phyloP scores from a whole-genome alignment of 106 monocot species.

The Allium fistulosum region DNA sequence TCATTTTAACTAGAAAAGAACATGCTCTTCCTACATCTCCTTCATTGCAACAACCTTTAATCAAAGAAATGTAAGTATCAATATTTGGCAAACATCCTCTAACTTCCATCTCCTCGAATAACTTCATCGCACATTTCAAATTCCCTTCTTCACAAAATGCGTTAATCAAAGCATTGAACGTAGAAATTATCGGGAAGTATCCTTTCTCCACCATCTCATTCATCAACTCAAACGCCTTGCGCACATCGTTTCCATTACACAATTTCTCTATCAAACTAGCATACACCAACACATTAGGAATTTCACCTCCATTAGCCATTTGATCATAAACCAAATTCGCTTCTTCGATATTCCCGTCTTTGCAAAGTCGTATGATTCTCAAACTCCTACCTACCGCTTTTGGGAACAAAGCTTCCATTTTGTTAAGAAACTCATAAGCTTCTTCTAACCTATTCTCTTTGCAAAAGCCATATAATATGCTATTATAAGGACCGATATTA shows the following conservation, averaged over 20 bases:
- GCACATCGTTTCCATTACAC: slow-evolving; percentile 7
- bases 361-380: slow-evolving; percentile 35
- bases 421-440: slow-evolving; percentile 43
- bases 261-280: slow-evolving; percentile 30
- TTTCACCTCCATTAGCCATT: slow-evolving; percentile 42
- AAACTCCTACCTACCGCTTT: slow-evolving; percentile 38
- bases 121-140: slow-evolving; percentile 25
- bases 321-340: slow-evolving; percentile 42
- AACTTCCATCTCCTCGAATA: slow-evolving; percentile 50
- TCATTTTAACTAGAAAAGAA: slow-evolving; percentile 34
- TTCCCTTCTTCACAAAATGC: slow-evolving; percentile 42
- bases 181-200: slow-evolving; percentile 30
- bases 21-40: slow-evolving; percentile 30
- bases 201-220: slow-evolving; percentile 53
- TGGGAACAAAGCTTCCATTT: slow-evolving; percentile 41
- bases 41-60: slow-evolving; percentile 24
- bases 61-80: slow-evolving; percentile 40
- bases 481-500: slow-evolving; percentile 60
- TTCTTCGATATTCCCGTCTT: slow-evolving; percentile 25
- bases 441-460: slow-evolving; percentile 39
- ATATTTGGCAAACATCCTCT: slow-evolving; percentile 39
- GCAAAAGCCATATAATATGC: slow-evolving; percentile 61
- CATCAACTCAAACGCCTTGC: slow-evolving; percentile 54
- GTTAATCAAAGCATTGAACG: slow-evolving; percentile 45
- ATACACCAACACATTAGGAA: slow-evolving; percentile 40